Percentiles rank a stretch among this genome's conserved stretches.
Evolutionary conservation across 371 early-diverging fungal genomes (phyloP).

Genomic region (Mucor saturninus): DNA sequence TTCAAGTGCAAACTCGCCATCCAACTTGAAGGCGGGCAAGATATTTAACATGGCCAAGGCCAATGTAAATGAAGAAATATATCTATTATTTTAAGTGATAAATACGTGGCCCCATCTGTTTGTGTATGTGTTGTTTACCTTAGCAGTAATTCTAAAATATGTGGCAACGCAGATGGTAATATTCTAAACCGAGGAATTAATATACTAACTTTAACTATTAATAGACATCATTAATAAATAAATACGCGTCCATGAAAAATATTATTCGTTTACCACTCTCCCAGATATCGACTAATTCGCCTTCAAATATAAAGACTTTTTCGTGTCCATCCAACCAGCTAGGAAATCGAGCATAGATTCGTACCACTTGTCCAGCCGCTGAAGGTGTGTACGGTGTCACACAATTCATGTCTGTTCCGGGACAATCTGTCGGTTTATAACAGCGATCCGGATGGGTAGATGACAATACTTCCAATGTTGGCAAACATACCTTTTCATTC

Average conservation of each 20-base stretch:
- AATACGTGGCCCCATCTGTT: too few species aligned
- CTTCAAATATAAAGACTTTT: conserved; percentile 56
- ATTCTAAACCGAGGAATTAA: conserved; percentile 59
- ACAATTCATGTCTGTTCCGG: conserved; percentile 36
- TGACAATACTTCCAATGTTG: conserved; percentile 36
- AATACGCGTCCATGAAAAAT: neutral
- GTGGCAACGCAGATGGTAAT: conserved; percentile 67
- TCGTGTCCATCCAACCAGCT: conserved; percentile 40
- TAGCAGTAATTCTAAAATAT: conserved; percentile 55
- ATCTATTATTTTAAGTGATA: conserved; percentile 43
- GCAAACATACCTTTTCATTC: conserved; percentile 38
- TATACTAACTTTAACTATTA: conserved; percentile 66
- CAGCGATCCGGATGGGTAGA: conserved; percentile 45
- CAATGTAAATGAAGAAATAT: conserved; percentile 76
- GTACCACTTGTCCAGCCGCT: conserved; percentile 57
- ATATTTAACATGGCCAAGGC: conserved; percentile 81
- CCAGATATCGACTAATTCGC: conserved; percentile 67
- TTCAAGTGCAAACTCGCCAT: conserved; percentile 73
- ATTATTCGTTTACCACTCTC: conserved; percentile 47
- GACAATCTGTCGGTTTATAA: conserved; percentile 38
- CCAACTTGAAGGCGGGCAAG: conserved; percentile 76
- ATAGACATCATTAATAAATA: neutral
- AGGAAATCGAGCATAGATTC: conserved; percentile 52
- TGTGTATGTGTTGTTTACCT: conserved; percentile 37
- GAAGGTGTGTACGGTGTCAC: conserved; percentile 65